Conservation (phyloP, 163 green algal genomes). For the Volvox carteri region DNA sequence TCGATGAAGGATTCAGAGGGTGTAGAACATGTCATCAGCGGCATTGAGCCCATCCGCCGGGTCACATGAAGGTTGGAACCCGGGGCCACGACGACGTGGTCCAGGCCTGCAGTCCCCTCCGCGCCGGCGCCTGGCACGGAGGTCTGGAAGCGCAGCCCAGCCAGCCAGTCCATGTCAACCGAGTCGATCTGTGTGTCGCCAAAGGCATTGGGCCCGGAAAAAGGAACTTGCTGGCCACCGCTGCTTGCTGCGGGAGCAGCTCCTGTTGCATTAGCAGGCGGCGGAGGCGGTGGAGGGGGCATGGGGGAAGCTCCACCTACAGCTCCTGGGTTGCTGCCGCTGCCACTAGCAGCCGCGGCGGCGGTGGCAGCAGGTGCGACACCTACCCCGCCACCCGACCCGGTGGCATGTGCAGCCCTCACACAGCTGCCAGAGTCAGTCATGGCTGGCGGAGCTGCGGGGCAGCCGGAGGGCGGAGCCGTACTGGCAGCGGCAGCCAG, state of each 20-base stretch:
- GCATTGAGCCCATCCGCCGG: background rate
- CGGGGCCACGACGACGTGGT: background rate
- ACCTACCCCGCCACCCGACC: too few relatives aligned
- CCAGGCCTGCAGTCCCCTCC: background rate
- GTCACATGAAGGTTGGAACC: background rate
- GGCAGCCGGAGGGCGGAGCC: too few relatives aligned
- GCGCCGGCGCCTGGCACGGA: background rate
- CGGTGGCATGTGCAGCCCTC: too few relatives aligned
- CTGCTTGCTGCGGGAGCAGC: background rate
- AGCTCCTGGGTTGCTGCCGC: too few relatives aligned
- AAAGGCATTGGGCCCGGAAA: background rate
- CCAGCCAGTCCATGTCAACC: background rate
- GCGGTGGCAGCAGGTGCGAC: too few relatives aligned
- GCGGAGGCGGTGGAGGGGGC: background rate
- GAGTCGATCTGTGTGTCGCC: conserved; percentile 3
- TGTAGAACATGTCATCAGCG: background rate
- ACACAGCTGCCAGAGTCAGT: too few relatives aligned
- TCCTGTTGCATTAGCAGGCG: background rate
- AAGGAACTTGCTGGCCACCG: background rate
- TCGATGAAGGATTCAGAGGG: background rate
- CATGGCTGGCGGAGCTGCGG: too few relatives aligned
- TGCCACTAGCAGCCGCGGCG: too few relatives aligned
- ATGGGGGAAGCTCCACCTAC: too few relatives aligned
- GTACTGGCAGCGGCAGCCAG: too few relatives aligned
- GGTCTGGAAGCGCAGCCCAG: background rate